Conservation (phyloP, 2,329 filamentous ascomycete species). For the Verticillium albo-atrum region DNA sequence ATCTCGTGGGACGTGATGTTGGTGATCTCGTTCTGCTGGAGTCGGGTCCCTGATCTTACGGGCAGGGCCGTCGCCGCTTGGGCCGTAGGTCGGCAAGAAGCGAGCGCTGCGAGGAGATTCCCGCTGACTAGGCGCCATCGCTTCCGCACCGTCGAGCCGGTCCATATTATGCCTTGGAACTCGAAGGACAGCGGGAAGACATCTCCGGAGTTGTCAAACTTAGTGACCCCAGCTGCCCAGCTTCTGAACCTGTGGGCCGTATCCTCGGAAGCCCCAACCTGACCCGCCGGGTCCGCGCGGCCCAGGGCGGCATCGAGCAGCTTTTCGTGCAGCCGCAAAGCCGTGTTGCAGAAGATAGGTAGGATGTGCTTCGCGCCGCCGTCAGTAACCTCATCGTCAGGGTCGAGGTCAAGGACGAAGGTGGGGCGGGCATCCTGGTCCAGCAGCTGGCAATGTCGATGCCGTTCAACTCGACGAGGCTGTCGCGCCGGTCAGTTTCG, state of each 20-base stretch:
- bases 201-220: constrained; percentile 38
- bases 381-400: constrained; percentile 18
- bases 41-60: constrained; percentile 27
- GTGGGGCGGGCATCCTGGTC: constrained; percentile 31
- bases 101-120: no score
- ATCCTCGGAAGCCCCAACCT: not conserved
- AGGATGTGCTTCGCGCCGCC: constrained; percentile 16
- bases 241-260: constrained; percentile 27
- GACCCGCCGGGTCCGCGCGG: constrained; percentile 5
- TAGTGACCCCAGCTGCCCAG: constrained; percentile 36
- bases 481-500: no score
- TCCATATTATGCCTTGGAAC: constrained; percentile 29
- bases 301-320: constrained; percentile 21
- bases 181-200: constrained; percentile 36
- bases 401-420: constrained; percentile 32
- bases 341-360: constrained; percentile 30
- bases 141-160: constrained; percentile 28
- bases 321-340: constrained; percentile 26
- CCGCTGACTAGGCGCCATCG: constrained; percentile 36
- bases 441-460: no score
- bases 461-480: no score
- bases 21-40: constrained; percentile 53
- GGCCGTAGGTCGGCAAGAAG: constrained; percentile 8
- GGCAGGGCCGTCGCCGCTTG: not conserved
- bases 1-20: constrained; percentile 48